Base-by-base conservation (phyloP, 2,329 filamentous ascomycete genomes). In the Cordyceps cicadae region DNA sequence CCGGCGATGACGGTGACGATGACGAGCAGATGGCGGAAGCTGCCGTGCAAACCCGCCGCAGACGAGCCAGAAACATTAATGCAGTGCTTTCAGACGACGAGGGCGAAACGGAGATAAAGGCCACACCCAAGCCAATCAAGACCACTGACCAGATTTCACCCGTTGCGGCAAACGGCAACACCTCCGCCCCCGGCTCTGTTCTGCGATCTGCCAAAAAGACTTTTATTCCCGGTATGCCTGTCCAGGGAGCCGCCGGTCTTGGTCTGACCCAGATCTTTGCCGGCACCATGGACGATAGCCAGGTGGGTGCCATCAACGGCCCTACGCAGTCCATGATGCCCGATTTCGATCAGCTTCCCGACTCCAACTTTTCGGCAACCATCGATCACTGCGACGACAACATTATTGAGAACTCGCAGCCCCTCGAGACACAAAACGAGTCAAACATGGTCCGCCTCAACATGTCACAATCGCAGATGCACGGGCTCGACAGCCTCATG, bases 261-360 rank as follows among this genome's bases (percentile, higher is more conserved):
- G 89, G 90, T 11, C 79, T 96, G 50, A 95, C 91, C 0, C 92
- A 96, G 68, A 93, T 94, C 64, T 97, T 96, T 70, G 89, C 89
- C 5, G 90, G 90, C 14, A 96, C 92, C 1, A 88, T 97, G 85
- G 91, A 89, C 53, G 85, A 78, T 70, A 84, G 80, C 66, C 81
- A 84, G 66, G 65, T 68, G 61, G 66, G 67, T 66, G 59, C 66
- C 19, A 61, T 60, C 34, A 62, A 63, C n/a, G 71, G 67, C 9
- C 72, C 72, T 41, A 75, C 72, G 1, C 72, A 80, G 19, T 80
- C 79, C 7, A 73, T 77, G 62, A 82, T 85, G 70, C 85, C 87
- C 3, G 81, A 80, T 45, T 78, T 87, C 34, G 78, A 82, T 41
- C 74, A 75, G 59, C 80, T 85, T 59, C 73, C 84, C 1, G 82